phyloP scores from a whole-genome alignment of 2,329 filamentous ascomycete species.

The Pseudogymnoascus verrucosus region DNA sequence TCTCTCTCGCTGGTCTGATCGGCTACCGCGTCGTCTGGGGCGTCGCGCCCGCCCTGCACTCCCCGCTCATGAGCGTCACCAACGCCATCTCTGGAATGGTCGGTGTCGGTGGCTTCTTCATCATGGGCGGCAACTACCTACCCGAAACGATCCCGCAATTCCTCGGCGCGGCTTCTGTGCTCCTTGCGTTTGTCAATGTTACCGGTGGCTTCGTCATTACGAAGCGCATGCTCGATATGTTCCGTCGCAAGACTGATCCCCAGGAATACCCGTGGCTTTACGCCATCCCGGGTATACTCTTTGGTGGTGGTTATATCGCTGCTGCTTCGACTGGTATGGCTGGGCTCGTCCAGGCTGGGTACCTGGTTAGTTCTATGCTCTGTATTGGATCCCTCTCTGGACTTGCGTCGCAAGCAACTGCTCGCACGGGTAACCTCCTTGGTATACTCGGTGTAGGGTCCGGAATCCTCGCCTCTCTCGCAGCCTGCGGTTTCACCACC shows the following conservation, averaged over 20 bases:
- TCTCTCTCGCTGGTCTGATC: conserved; percentile 74
- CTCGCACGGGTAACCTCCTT: conserved; percentile 75
- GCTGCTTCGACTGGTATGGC: conserved; percentile 75
- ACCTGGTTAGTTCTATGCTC: conserved; percentile 73
- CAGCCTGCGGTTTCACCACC: conserved; percentile 71
- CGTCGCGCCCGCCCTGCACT: conserved; percentile 74
- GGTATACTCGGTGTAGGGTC: conserved; percentile 79
- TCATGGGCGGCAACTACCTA: conserved; percentile 74
- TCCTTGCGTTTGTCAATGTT: conserved; percentile 82
- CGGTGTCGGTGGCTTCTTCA: conserved; percentile 78
- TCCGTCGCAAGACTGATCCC: conserved; percentile 72
- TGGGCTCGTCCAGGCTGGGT: conserved; percentile 79
- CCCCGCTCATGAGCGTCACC: conserved; percentile 85
- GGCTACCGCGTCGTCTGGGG: conserved; percentile 88
- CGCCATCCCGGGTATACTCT: conserved; percentile 65
- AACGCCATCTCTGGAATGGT: conserved; percentile 90
- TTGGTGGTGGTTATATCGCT: conserved; percentile 72
- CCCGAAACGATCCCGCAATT: conserved; percentile 71
- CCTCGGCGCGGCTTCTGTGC: conserved; percentile 71
- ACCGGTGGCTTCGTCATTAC: conserved; percentile 86
- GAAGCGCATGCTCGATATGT: conserved; percentile 91
- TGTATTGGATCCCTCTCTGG: conserved; percentile 78
- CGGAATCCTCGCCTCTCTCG: conserved; percentile 73
- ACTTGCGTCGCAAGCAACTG: conserved; percentile 73
- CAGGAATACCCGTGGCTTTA: conserved; percentile 86